Evolutionary conservation across 2,329 filamentous ascomycete genomes (phyloP), one percentile per base, ranked within the genome.

Genomic region (Cadophora sp.): DNA sequence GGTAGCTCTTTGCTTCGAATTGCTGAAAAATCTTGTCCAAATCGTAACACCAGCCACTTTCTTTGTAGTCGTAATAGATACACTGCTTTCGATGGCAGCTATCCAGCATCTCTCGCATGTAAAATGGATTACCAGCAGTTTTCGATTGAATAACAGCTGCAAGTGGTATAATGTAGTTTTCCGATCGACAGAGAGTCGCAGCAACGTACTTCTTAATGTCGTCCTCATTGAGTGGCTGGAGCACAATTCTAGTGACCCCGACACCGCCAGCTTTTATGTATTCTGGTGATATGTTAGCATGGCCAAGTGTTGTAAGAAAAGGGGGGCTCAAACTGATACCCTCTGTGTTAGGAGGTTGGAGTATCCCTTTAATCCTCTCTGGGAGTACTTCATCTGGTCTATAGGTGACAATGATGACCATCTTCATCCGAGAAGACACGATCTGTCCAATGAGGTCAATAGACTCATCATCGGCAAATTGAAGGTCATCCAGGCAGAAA

Each of bases 391-490:
- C 67, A 20, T 68, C 67, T 45, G 67, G 64, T 24, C 67, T 66
- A 36, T 68, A 68, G 13, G 67, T 66, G 9, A 68, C 50, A 47
- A 68, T 66, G 36, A 97, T 83, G 22, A 95, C 88, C 81, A 97
- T 91, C 22, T 91, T 93, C 68, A 97, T 87, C 70, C 91, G 90
- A 1, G 91, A 89, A 60, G 85, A 84, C 64, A 97, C 88, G 62
- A 97, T 93, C 73, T 94, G 90, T 18, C 90, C 86, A 47, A 97
- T 90, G 62, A 97, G 82, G 66, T 97, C 93, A 58, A 96, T 81
- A 16, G 91, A 96, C 78, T 97, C 95, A 30, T 91, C 87, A 76
- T 97, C 95, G 7, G 94, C 93, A 78, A 93, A 96, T 73, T 97
- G 94, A 39, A 97, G 81, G 78, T 97, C 95, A 75, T 97, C 95